Evolutionary conservation across 148 eudicot genomes (phyloP).

Genomic region (Salicornia ramosissima): DNA sequence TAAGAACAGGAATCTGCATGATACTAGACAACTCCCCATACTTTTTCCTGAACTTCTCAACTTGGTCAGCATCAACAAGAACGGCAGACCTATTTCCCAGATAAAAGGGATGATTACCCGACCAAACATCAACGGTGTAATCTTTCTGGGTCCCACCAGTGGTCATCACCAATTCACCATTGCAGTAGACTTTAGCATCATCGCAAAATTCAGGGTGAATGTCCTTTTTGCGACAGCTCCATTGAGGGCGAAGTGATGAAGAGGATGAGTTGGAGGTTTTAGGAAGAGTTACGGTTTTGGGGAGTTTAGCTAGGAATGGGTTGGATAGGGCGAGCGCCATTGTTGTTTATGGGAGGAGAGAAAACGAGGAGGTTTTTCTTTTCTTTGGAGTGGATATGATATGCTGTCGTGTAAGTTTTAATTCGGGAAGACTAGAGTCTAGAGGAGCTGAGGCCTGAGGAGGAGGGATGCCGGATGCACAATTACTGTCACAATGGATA

Average conservation of each 20-base stretch:
- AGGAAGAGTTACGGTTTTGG: conserved; percentile 2
- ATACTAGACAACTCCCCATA: conserved; percentile 42
- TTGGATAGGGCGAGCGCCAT: conserved; percentile 43
- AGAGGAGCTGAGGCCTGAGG: too few relatives aligned
- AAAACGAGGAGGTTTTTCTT: background rate
- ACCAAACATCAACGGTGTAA: conserved; percentile 86
- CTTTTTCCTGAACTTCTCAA: conserved; percentile 78
- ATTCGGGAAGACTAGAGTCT: too few relatives aligned
- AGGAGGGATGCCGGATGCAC: too few relatives aligned
- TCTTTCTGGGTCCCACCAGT: conserved; percentile 82
- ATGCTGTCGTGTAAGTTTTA: background rate
- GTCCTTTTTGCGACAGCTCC: conserved; percentile 62
- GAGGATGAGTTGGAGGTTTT: background rate
- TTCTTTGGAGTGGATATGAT: background rate
- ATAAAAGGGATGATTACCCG: conserved; percentile 90
- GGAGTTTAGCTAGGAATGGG: conserved; percentile 28
- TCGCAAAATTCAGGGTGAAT: conserved; percentile 73
- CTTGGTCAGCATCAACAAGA: conserved; percentile 66
- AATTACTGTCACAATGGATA: too few relatives aligned
- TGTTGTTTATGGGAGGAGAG: background rate
- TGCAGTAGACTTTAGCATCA: conserved; percentile 77
- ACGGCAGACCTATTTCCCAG: conserved; percentile 53
- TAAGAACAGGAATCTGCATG: conserved; percentile 72
- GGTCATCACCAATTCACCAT: conserved; percentile 76
- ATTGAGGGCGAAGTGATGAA: conserved; percentile 27